phyloP scores from a whole-genome alignment of 768 basidiomycete species.

The Rubroboletus pulcherrimus region DNA sequence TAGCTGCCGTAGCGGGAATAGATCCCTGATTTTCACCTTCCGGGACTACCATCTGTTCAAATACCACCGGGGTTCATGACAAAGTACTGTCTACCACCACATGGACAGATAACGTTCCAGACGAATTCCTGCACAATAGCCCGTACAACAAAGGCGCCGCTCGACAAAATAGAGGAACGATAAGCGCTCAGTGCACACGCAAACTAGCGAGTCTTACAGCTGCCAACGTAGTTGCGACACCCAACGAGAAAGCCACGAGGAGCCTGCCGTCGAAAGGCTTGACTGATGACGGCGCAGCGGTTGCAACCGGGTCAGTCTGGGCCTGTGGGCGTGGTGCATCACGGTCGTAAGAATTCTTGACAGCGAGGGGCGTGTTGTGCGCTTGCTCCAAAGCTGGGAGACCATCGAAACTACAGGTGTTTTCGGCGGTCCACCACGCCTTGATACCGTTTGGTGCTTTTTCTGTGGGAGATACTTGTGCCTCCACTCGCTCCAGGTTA shows the following conservation, averaged over 20 bases:
- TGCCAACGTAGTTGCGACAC: slow-evolving; percentile 20
- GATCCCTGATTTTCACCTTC: background rate
- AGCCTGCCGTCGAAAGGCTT: slow-evolving; percentile 7
- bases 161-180: background rate
- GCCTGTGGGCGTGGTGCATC: slow-evolving; percentile 5
- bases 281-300: background rate
- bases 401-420: slow-evolving; percentile 53
- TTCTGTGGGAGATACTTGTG: slow-evolving; percentile 14
- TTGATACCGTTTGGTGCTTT: slow-evolving; percentile 44
- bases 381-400: slow-evolving; percentile 45
- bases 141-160: background rate
- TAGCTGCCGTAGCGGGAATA: too few species aligned
- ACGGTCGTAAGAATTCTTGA: slow-evolving; percentile 23
- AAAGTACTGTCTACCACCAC: too few species aligned
- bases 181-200: background rate
- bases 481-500: slow-evolving; percentile 43
- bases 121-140: background rate
- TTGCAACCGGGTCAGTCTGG: background rate
- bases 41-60: background rate
- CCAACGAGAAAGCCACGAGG: slow-evolving; percentile 30
- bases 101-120: background rate
- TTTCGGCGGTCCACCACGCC: slow-evolving; percentile 51
- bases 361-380: slow-evolving; percentile 10
- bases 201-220: slow-evolving; percentile 10
- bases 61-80: background rate